Evolutionary conservation across 192 early-diverging fungal species (phyloP), one percentile per base, ranked within the genome.

Genomic region (Umbelopsis sp.): DNA sequence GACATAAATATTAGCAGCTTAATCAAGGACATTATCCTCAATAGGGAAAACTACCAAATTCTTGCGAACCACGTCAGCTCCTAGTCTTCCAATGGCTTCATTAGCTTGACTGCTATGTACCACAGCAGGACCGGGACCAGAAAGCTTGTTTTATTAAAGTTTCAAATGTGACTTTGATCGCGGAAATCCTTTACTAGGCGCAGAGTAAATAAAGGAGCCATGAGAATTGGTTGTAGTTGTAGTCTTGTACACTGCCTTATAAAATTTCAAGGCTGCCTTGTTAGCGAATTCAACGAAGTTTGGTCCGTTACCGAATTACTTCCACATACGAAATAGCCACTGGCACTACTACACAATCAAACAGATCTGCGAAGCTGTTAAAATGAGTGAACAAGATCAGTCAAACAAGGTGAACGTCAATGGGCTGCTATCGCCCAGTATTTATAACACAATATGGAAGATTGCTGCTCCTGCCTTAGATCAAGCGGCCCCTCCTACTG

Each of bases 361-460:
- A 14, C 12, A 22, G 25, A 14, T 9, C 11, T 24, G 21, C n/a
- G n/a, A n/a, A n/a, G n/a, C n/a, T n/a, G n/a, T n/a, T n/a, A n/a
- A n/a, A n/a, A n/a, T n/a, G 0, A 26, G 9, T 10, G 24, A 5
- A 53, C 22, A 53, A 26, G 52, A 53, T 53, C 51, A 53, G 22
- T 16, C 4, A 21, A 24, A 53, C 52, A n/a, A 44, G 29, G 20
- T 66, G 34, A 14, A 41, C 20, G 16, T 66, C 4, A 6, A 66
- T 5, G 65, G 65, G 17, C 1, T 66, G 24, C 32, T 66, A 66
- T 66, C 65, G 32, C 65, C 65, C 7, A 17, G 36, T 8, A 66
- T 66, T 32, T 66, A 66, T 17, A 38, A 17, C 21, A 66, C 65
- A 6, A 66, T 66, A 0, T 66, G 65, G 65, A 66, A 44, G 65